A percentile compares a stretch with the other conserved stretches of the same genome.
Conservation (phyloP, 352 stramenopile genomes). For the Pythium chondricola region DNA sequence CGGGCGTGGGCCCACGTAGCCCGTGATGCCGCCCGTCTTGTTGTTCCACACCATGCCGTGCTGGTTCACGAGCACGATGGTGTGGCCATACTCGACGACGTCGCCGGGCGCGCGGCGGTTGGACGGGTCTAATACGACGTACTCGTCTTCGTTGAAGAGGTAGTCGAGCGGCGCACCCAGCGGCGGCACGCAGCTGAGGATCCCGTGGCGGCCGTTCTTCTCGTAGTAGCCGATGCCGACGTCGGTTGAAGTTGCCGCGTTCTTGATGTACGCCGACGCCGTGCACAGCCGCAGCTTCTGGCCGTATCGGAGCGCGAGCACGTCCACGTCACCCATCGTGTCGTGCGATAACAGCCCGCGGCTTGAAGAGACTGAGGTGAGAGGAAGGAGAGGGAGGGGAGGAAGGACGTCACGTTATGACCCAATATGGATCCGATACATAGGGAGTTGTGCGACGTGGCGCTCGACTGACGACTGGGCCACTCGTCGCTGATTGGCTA, state of each 20-base stretch:
- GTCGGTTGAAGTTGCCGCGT: not conserved
- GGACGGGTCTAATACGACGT: conserved; percentile 60
- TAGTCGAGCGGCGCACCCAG: conserved; percentile 63
- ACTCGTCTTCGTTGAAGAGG: conserved; percentile 83
- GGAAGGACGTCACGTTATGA: not conserved
- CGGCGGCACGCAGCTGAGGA: conserved; percentile 74
- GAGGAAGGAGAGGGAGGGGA: not conserved
- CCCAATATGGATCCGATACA: too few species aligned
- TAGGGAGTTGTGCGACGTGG: too few species aligned
- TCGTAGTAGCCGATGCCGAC: conserved; percentile 81
- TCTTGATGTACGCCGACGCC: conserved; percentile 43
- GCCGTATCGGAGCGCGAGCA: conserved; percentile 50
- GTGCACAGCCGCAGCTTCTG: conserved; percentile 62
- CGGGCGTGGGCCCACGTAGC: conserved; percentile 67
- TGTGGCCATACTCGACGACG: conserved; percentile 63
- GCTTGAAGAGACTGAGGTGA: not conserved
- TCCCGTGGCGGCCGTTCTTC: conserved; percentile 81
- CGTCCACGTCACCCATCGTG: conserved; percentile 17
- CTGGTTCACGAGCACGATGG: conserved; percentile 80
- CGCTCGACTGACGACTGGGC: not conserved
- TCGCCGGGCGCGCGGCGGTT: conserved; percentile 35
- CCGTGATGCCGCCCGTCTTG: conserved; percentile 83
- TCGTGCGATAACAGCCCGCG: not conserved
- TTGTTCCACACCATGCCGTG: conserved; percentile 86
- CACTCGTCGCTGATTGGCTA: conserved; percentile 6